These are phyloP conservation scores for Byssothecium circinans DNA, from an alignment of 2,329 filamentous ascomycete species.

Conservation along the genomic window DNA sequence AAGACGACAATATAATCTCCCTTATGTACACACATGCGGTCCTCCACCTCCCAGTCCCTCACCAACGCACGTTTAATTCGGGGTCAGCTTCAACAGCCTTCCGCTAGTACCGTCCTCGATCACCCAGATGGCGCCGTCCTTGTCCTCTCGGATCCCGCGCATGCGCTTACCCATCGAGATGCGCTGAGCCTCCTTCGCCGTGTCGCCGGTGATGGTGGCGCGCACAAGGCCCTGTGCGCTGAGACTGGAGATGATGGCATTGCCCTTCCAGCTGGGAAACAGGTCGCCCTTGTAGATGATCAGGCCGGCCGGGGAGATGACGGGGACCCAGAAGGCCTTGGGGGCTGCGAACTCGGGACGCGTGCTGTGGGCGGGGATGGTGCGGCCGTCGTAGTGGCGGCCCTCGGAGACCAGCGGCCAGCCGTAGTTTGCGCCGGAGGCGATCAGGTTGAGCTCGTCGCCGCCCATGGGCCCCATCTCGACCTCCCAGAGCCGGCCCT, in stretches of 20 bases:
- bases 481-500: slow-evolving; percentile 21
- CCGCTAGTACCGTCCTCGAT: slow-evolving; percentile 17
- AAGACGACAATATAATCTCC: too few relatives aligned
- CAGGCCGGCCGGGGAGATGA: slow-evolving; percentile 19
- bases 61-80: slow-evolving; percentile 13
- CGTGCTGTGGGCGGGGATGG: slow-evolving; percentile 18
- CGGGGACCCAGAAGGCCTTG: slow-evolving; percentile 19
- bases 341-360: slow-evolving; percentile 15
- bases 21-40: too few relatives aligned
- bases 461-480: slow-evolving; percentile 22
- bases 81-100: slow-evolving; percentile 20
- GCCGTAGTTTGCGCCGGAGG: slow-evolving; percentile 16
- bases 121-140: slow-evolving; percentile 20
- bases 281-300: slow-evolving; percentile 22
- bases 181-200: slow-evolving; percentile 19
- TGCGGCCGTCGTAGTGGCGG: slow-evolving; percentile 14
- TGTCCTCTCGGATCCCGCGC: slow-evolving; percentile 20
- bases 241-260: slow-evolving; percentile 18
- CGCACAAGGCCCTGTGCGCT: slow-evolving; percentile 17
- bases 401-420: slow-evolving; percentile 20
- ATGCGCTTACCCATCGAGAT: slow-evolving; percentile 23
- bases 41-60: too few relatives aligned
- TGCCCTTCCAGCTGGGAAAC: slow-evolving; percentile 21
- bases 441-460: slow-evolving; percentile 22
- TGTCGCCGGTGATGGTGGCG: slow-evolving; percentile 17